Evolutionary conservation across 2,329 filamentous ascomycete species (phyloP), one percentile per base, ranked within the genome.

Genomic region (Fusarium pseudonygamai): DNA sequence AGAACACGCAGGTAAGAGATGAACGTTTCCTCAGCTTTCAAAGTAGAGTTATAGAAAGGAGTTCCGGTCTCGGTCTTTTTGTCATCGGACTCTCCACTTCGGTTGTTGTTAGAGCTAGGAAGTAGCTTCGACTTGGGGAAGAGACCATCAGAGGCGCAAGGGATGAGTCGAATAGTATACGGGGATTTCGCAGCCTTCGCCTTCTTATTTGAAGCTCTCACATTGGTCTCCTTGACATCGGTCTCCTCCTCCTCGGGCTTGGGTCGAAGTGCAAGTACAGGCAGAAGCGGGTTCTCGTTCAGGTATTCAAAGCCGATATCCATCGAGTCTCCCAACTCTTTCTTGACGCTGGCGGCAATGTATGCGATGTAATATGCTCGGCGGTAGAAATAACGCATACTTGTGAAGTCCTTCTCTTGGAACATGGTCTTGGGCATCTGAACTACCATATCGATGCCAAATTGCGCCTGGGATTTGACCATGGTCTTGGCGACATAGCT

Each of bases 301-400:
- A 94, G 84, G 72, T 88, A 86, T 66, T 90, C 89, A 81, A 92
- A 97, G 9, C 84, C 84, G 49, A 93, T 77, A 20, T 88, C 85
- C 74, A 92, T 86, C 2, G 84, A 83, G 22, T 87, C 81, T 8
- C 84, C 84, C 50, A 91, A 82, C 7, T 87, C 83, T 42, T 88
- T 85, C 72, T 90, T 90, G 59, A 98, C 84, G 9, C 89, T 90
- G 36, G 90, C 90, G 20, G 94, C 91, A 63, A 98, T 85, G 73
- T 93, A 94, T 39, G 95, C 94, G 57, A 98, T 85, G 79, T 97
- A 98, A 82, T 96, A 98, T 18, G 96, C 93, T 72, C 95, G 88
- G 78, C 97, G 97, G 84, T 98, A 95, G 79, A 98, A 97, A 83
- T 97, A 98, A 69, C 96, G 90, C 85, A 96, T 88, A 81, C 97